Evolutionary conservation across 2,329 filamentous ascomycete genomes (phyloP).

Genomic region (Shiraia sp.): DNA sequence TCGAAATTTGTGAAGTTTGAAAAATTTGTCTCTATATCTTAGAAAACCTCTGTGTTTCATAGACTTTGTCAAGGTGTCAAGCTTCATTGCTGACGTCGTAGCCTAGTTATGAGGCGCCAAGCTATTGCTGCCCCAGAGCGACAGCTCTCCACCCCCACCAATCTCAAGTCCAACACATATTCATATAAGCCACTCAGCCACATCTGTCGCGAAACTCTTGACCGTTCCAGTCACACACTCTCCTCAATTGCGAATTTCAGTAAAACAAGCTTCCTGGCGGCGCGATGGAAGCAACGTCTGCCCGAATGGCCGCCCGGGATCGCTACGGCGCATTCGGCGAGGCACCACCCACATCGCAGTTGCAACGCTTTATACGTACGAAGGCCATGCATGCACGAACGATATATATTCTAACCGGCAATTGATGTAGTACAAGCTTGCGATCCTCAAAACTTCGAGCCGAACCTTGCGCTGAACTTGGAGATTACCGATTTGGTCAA

Average conservation of each 20-base stretch:
- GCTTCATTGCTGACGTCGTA: slow-evolving; percentile 15
- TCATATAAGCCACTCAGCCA: slow-evolving; percentile 7
- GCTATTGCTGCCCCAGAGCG: slow-evolving; percentile 9
- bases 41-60: no score
- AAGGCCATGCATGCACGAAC: no score
- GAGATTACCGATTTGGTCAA: slow-evolving; percentile 98
- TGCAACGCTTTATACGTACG: slow-evolving; percentile 88
- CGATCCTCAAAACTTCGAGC: slow-evolving; percentile 96
- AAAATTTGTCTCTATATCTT: neutral
- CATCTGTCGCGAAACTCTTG: slow-evolving; percentile 3
- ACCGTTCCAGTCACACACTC: neutral
- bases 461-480: slow-evolving; percentile 92
- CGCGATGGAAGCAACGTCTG: slow-evolving; percentile 86
- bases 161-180: slow-evolving; percentile 13
- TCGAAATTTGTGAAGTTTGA: neutral
- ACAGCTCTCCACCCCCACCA: slow-evolving; percentile 18
- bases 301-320: slow-evolving; percentile 92
- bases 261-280: slow-evolving; percentile 11
- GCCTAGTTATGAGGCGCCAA: slow-evolving; percentile 18
- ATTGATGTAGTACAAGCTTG: slow-evolving; percentile 73
- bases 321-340: slow-evolving; percentile 84
- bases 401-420: neutral
- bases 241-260: neutral
- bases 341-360: slow-evolving; percentile 73
- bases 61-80: neutral